Conservation (phyloP, 2,329 filamentous ascomycete species). For the Microdochium bolleyi region DNA sequence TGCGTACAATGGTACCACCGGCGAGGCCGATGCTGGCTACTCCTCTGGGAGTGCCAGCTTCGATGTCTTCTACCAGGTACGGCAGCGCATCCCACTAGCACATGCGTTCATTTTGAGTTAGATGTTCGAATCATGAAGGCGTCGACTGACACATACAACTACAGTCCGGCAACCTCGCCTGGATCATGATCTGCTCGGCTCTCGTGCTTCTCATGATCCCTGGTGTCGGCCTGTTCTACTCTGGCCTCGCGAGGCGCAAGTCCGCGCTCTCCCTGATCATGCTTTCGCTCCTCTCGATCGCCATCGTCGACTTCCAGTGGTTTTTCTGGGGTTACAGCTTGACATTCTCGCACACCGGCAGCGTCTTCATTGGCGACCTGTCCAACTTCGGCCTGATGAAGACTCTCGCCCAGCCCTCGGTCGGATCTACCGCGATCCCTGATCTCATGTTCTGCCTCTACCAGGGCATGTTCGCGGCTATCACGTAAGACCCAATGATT, state of each 20-base stretch:
- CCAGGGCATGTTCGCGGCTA: constrained; percentile 83
- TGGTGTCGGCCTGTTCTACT: constrained; percentile 92
- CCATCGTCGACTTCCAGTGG: constrained; percentile 82
- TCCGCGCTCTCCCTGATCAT: constrained; percentile 82
- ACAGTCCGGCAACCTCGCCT: constrained; percentile 74
- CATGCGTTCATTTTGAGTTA: too few relatives aligned
- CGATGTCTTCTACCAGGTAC: constrained; percentile 77
- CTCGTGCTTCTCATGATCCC: constrained; percentile 90
- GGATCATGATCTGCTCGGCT: constrained; percentile 68
- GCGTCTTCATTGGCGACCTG: constrained; percentile 70
- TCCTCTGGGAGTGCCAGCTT: constrained; percentile 54
- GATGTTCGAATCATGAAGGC: too few relatives aligned
- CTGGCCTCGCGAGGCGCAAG: constrained; percentile 80
- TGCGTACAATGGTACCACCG: constrained; percentile 42
- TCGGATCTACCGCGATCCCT: constrained; percentile 63
- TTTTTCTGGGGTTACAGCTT: constrained; percentile 94
- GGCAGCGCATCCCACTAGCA: neutral
- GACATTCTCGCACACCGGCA: constrained; percentile 73
- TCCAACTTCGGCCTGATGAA: constrained; percentile 75
- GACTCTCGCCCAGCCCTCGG: constrained; percentile 67
- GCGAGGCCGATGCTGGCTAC: constrained; percentile 41
- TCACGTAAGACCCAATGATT: constrained; percentile 56
- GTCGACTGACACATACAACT: constrained; percentile 1
- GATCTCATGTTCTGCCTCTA: constrained; percentile 81
- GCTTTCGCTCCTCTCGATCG: constrained; percentile 74